Conservation (phyloP, 495 filamentous ascomycete species). For the Rhizodiscina lignyota region DNA sequence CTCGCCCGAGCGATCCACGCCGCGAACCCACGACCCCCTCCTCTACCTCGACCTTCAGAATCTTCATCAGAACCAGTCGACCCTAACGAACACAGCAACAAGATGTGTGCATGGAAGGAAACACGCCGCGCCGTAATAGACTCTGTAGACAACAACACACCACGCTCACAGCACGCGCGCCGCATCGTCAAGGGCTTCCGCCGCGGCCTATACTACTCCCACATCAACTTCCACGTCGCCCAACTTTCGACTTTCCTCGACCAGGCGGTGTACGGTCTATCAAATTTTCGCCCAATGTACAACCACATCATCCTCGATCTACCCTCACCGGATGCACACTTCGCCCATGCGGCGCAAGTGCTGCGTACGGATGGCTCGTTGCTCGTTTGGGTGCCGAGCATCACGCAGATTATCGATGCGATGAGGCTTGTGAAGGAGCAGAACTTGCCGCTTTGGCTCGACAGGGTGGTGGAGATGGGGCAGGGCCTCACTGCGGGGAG, state of each 20-base stretch:
- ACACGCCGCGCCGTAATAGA: conserved; percentile 50
- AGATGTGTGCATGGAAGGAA: too few relatives aligned
- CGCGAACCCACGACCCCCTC: conserved; percentile 35
- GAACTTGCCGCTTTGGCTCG: conserved; percentile 37
- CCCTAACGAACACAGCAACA: not conserved
- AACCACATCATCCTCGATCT: conserved; percentile 47
- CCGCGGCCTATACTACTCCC: conserved; percentile 44
- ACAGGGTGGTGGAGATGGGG: conserved; percentile 50
- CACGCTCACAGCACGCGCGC: conserved; percentile 42
- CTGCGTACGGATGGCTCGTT: conserved; percentile 44
- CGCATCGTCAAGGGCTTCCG: conserved; percentile 46
- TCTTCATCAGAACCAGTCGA: not conserved
- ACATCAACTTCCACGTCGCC: conserved; percentile 59
- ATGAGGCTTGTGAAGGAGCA: conserved; percentile 34
- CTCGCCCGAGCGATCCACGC: conserved; percentile 61
- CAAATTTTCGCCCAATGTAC: conserved; percentile 5
- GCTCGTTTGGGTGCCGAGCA: conserved; percentile 54
- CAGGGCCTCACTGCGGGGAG: conserved; percentile 35
- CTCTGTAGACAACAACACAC: conserved; percentile 44
- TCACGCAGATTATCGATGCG: conserved; percentile 53
- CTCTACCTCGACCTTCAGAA: conserved; percentile 4
- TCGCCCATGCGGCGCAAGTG: conserved; percentile 39
- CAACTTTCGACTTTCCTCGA: conserved; percentile 45
- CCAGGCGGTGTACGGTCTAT: conserved; percentile 21
- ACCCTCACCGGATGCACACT: conserved; percentile 38